Conservation (phyloP, 257 asterid species). For the Plantago ovata region DNA sequence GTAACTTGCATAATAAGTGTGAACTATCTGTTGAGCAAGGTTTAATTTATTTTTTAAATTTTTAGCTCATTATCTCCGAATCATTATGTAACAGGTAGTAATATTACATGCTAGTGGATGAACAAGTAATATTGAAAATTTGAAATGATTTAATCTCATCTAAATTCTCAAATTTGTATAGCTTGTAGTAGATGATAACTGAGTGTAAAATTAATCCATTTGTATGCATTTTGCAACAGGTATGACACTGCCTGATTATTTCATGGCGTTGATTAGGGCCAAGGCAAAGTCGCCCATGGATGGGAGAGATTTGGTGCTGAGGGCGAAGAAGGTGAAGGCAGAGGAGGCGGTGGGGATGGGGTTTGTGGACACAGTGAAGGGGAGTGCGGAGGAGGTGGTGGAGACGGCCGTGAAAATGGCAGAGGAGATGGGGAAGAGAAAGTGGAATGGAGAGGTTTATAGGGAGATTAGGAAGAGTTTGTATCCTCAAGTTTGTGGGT, state of each 20-base stretch:
- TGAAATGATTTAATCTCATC: no score
- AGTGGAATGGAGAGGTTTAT: conserved; percentile 63
- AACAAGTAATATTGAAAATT: no score
- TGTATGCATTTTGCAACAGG: no score
- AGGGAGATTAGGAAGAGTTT: conserved; percentile 56
- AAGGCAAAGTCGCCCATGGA: conserved; percentile 41
- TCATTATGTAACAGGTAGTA: no score
- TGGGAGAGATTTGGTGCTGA: conserved; percentile 47
- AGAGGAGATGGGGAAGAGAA: conserved; percentile 49
- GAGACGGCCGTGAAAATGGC: conserved; percentile 47
- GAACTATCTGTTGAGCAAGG: no score
- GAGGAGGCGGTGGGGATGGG: conserved; percentile 60
- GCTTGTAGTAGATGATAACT: no score
- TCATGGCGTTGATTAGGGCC: conserved; percentile 47
- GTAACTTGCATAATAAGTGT: no score
- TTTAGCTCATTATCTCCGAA: no score
- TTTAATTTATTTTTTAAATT: no score
- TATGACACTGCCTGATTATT: conserved; percentile 73
- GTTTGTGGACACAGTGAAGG: conserved; percentile 48
- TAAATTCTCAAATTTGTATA: no score
- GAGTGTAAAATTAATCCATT: no score
- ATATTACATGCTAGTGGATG: no score
- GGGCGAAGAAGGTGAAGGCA: conserved; percentile 52
- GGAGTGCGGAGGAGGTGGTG: conserved; percentile 44
- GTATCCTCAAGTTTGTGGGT: conserved; percentile 52